A percentile compares a stretch with the other conserved stretches of the same genome.
Conservation (phyloP, 2,329 filamentous ascomycete genomes). For the Trichophyton benhamiae region DNA sequence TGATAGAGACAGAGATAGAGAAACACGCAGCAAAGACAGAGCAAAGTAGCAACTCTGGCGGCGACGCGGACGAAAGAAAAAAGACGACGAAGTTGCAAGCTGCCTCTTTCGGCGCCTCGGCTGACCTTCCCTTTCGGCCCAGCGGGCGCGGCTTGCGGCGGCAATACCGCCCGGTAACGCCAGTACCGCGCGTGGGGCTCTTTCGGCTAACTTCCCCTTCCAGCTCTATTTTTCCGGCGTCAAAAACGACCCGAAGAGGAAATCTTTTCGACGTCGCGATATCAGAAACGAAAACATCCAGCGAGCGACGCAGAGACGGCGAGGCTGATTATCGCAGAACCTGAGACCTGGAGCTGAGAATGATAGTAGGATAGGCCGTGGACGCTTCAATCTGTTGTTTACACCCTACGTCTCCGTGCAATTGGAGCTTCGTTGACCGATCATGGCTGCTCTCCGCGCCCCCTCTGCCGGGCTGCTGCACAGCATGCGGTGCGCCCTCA, state of each 20-base stretch:
- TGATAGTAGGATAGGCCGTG: not conserved
- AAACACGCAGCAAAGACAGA: not conserved
- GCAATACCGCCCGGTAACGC: constrained; percentile 2
- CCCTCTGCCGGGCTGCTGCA: constrained; percentile 29
- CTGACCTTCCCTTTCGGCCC: not conserved
- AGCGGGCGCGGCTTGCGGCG: constrained; percentile 2
- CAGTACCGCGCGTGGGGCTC: not conserved
- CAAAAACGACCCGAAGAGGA: not conserved
- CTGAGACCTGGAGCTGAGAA: not conserved
- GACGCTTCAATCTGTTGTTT: not conserved
- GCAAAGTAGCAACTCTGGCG: not conserved
- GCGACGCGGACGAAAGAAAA: not conserved
- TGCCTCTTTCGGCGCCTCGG: not conserved
- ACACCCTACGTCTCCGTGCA: not conserved
- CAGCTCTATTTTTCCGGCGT: not conserved
- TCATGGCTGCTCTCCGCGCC: constrained; percentile 23
- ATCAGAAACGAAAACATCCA: not conserved
- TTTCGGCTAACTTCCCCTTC: not conserved
- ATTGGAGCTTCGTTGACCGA: constrained; percentile 9
- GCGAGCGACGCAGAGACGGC: not conserved
- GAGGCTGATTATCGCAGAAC: not conserved
- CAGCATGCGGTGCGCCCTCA: constrained; percentile 23
- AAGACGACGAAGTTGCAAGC: not conserved
- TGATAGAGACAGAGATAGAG: not conserved
- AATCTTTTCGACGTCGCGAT: not conserved